A percentile compares a stretch with the other conserved stretches of the same genome.
Evolutionary conservation across 2,329 filamentous ascomycete species (phyloP).

Genomic region (Scedosporium dehoogii): DNA sequence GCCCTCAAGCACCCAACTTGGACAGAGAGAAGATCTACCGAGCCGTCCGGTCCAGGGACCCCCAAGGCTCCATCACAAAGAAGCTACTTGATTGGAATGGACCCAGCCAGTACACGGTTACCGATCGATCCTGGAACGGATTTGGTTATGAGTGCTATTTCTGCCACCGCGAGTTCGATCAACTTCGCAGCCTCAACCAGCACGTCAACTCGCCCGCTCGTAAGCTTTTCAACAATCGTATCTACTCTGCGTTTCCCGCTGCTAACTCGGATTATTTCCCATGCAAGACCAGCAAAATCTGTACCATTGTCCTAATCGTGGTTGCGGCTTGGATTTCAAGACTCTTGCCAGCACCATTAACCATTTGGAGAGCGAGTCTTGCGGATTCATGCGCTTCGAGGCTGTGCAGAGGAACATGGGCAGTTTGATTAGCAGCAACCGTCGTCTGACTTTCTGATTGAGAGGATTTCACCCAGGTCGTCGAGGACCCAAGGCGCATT

Average conservation of each 20-base stretch:
- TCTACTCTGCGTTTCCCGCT: neutral
- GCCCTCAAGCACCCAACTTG: conserved; percentile 31
- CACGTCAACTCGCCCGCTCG: conserved; percentile 46
- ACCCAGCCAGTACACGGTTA: conserved; percentile 27
- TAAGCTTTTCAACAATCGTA: conserved; percentile 15
- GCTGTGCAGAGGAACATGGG: conserved; percentile 18
- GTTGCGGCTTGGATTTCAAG: conserved; percentile 26
- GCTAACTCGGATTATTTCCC: neutral
- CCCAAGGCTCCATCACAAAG: conserved; percentile 37
- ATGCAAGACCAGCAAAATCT: conserved; percentile 21
- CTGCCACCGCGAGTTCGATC: conserved; percentile 35
- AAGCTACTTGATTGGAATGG: conserved; percentile 35
- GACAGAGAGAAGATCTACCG: conserved; percentile 38
- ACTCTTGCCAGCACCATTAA: conserved; percentile 28
- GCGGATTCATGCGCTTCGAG: conserved; percentile 27
- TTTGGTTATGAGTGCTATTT: conserved; percentile 21
- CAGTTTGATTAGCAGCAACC: neutral
- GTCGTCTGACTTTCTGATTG: neutral
- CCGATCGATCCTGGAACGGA: conserved; percentile 32
- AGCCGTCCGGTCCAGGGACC: conserved; percentile 35
- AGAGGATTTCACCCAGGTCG: too few species aligned
- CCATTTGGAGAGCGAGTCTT: conserved; percentile 33
- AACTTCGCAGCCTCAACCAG: conserved; percentile 28
- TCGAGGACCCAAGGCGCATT: too few species aligned
- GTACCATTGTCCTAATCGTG: conserved; percentile 29